Conservation (phyloP, 805 yeast species). For the Blastobotrys terrestris region DNA sequence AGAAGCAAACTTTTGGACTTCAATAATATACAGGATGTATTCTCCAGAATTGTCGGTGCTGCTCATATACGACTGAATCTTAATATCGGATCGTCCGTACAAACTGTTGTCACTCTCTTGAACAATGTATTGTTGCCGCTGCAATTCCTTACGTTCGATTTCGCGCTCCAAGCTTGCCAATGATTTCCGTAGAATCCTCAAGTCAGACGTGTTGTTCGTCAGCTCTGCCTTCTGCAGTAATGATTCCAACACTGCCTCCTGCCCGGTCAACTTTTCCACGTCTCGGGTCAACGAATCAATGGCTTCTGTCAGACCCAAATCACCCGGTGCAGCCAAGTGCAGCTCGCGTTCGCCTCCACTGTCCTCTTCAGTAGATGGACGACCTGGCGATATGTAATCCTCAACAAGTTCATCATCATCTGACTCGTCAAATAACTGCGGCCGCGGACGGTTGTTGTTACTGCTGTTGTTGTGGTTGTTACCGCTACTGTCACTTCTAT, state of each 20-base stretch:
- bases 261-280: slow-evolving; percentile 53
- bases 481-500: not conserved
- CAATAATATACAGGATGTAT: slow-evolving; percentile 67
- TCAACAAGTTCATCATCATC: slow-evolving; percentile 6
- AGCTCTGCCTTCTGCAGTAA: slow-evolving; percentile 75
- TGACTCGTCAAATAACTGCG: slow-evolving; percentile 9
- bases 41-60: slow-evolving; percentile 50
- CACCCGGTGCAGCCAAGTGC: slow-evolving; percentile 62
- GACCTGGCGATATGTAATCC: not conserved
- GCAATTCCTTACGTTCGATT: slow-evolving; percentile 63
- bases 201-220: slow-evolving; percentile 66
- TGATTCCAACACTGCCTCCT: slow-evolving; percentile 58
- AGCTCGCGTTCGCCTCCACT: slow-evolving; percentile 24
- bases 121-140: slow-evolving; percentile 72
- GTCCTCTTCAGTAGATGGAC: not conserved
- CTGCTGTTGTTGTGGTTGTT: too few relatives aligned
- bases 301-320: slow-evolving; percentile 57
- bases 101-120: slow-evolving; percentile 78
- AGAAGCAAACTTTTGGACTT: slow-evolving; percentile 49
- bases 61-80: slow-evolving; percentile 44
- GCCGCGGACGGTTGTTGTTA: not conserved
- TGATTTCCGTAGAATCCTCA: slow-evolving; percentile 63
- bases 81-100: slow-evolving; percentile 39
- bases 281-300: slow-evolving; percentile 54
- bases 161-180: slow-evolving; percentile 62